Evolutionary conservation across 176 grass and related monocot genomes (phyloP).

Genomic region (Elaeis guineensis): DNA sequence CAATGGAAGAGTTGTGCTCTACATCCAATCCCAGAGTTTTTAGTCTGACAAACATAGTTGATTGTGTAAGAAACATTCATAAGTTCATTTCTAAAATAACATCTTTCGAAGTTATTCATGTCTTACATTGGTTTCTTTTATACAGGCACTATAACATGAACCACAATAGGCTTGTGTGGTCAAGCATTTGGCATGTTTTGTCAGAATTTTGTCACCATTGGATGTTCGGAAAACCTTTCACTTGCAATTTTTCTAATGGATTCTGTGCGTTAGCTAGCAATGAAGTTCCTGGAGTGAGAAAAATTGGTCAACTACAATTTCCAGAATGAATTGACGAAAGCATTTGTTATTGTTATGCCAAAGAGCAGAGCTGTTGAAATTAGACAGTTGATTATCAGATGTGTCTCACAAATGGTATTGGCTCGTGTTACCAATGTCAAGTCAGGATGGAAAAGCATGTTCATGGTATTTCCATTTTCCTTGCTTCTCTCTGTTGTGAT

Average conservation of each 20-base stretch:
- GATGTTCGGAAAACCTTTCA: slow-evolving; percentile 95
- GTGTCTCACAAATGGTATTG: slow-evolving; percentile 97
- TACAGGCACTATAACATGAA: slow-evolving; percentile 97
- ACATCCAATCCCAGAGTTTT: slow-evolving; percentile 94
- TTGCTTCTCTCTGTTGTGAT: no score
- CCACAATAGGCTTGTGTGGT: slow-evolving; percentile 98
- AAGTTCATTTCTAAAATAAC: not conserved
- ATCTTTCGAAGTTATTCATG: not conserved
- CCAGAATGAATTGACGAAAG: slow-evolving; percentile 99
- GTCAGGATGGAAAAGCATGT: slow-evolving; percentile 99
- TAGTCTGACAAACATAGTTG: slow-evolving; percentile 92
- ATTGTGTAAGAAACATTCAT: slow-evolving; percentile 57
- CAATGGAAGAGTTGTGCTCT: slow-evolving; percentile 95
- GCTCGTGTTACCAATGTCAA: slow-evolving; percentile 94
- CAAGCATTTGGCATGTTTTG: slow-evolving; percentile 96
- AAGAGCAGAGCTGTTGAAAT: slow-evolving; percentile 99
- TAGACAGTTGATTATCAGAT: slow-evolving; percentile 92
- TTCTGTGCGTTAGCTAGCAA: slow-evolving; percentile 84
- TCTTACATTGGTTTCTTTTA: slow-evolving; percentile 15
- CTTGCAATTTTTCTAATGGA: slow-evolving; percentile 99
- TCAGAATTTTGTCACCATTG: slow-evolving; percentile 97
- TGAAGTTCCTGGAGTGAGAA: slow-evolving; percentile 95
- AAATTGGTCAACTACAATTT: slow-evolving; percentile 98
- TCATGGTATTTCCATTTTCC: slow-evolving; percentile 54
- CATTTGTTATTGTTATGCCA: slow-evolving; percentile 98